A percentile compares a stretch with the other conserved stretches of the same genome.
Conservation (phyloP, 1,284 basidiomycete genomes). For the Malassezia sympodialis region DNA sequence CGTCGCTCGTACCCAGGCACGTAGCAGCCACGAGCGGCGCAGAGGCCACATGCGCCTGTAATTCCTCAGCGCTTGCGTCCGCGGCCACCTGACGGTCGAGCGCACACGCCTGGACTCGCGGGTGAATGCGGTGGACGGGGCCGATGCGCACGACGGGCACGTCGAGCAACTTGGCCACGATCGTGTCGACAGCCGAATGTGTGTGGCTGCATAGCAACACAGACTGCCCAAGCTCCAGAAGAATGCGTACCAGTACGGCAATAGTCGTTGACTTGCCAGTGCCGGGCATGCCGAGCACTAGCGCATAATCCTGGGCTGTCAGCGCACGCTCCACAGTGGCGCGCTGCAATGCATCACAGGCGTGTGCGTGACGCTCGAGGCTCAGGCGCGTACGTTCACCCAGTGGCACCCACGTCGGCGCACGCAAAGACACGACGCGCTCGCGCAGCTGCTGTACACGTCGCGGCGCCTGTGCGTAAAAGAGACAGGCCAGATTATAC, state of each 20-base stretch:
- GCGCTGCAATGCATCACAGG: constrained; percentile 62
- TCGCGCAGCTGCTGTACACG: constrained; percentile 30
- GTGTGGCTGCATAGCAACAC: constrained; percentile 86
- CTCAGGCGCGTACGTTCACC: constrained; percentile 33
- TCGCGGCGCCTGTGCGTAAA: constrained; percentile 56
- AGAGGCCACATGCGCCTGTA: constrained; percentile 67
- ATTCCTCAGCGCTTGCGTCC: constrained; percentile 56
- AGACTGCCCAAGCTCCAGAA: constrained; percentile 71
- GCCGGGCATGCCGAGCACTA: constrained; percentile 93
- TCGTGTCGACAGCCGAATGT: constrained; percentile 93
- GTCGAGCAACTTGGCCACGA: constrained; percentile 60
- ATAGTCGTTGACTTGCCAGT: constrained; percentile 96
- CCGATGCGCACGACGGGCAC: constrained; percentile 66
- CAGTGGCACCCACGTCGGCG: constrained; percentile 56
- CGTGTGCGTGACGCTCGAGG: constrained; percentile 20
- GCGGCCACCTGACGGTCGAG: constrained; percentile 54
- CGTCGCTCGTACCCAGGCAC: constrained; percentile 79
- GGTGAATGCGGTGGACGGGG: constrained; percentile 73
- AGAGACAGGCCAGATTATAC: constrained; percentile 78
- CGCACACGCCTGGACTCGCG: constrained; percentile 60
- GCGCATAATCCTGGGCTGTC: constrained; percentile 73
- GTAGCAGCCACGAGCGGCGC: constrained; percentile 93
- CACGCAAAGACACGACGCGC: constrained; percentile 69
- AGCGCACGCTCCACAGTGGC: constrained; percentile 66
- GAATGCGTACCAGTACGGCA: constrained; percentile 68